Evolutionary conservation across 345 rosid genomes (phyloP).

Genomic region (Populus alba): DNA sequence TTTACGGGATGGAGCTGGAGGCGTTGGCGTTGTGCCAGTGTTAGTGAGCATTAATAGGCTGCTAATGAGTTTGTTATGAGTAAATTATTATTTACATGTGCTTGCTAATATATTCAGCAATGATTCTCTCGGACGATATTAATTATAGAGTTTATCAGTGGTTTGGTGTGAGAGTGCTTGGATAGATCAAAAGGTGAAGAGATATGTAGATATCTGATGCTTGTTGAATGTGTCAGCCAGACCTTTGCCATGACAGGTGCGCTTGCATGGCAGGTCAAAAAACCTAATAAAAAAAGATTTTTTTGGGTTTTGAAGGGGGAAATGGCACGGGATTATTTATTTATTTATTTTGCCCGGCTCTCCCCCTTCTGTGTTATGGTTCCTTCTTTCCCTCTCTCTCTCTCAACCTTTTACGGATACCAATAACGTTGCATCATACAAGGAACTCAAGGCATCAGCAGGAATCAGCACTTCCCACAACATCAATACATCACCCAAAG

Average conservation of each 20-base stretch:
- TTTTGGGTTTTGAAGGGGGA: conserved; percentile 26
- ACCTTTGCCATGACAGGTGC: conserved; percentile 95
- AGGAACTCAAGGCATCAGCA: background rate
- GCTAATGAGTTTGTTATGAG: background rate
- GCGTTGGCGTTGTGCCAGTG: background rate
- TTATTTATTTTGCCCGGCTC: conserved; percentile 35
- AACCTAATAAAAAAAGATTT: conserved; percentile 18
- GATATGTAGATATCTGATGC: background rate
- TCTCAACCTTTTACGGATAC: background rate
- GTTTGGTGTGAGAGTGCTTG: background rate
- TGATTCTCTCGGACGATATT: background rate
- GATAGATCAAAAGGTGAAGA: background rate
- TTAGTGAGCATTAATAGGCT: background rate
- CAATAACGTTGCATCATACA: background rate
- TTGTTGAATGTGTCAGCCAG: conserved; percentile 28
- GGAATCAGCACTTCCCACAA: background rate
- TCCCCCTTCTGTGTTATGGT: conserved; percentile 20
- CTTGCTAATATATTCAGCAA: too few relatives aligned
- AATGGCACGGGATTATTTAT: conserved; percentile 35
- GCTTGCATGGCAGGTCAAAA: conserved; percentile 88
- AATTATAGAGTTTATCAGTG: background rate
- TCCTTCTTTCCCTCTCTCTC: background rate
- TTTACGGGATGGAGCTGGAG: background rate
- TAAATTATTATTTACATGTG: background rate
- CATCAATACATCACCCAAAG: background rate